Evolutionary conservation across 345 rosid species (phyloP), one percentile per base, ranked within the genome.

Genomic region (Salix dunnii): DNA sequence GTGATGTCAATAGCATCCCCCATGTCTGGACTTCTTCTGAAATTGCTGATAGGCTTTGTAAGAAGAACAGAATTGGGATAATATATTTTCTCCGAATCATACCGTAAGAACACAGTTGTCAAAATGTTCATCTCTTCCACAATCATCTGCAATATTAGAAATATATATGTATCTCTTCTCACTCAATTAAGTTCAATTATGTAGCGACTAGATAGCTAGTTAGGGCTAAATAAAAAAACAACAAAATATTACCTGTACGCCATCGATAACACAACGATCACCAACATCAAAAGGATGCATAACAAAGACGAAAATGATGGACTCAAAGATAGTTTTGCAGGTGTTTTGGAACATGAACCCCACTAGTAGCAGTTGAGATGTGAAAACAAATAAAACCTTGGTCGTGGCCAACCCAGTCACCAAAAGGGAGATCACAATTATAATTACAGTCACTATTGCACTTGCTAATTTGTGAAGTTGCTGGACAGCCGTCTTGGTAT

Each of bases 71-170:
- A 85, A 74, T 92, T 91, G 0, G 97, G 94, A 75, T 91, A 90
- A 46, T 89, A 90, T 25, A 93, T 82, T 83, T 93, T 93, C 90
- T 93, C 94, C 87, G 85, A 89, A 74, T 93, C 96, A 65, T 89
- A 91, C 27, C 93, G 79, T 69, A 93, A 68, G 68, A 93, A 93
- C 73, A 93, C 93, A 0, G 93, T 91, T 3, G 92, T 85, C 78
- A 93, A 77, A 23, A 93, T 93, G 86, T 93, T 93, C 96, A 93
- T 93, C 83, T 93, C 94, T 85, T 93, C 97, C 48, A 93, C 96
- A 40, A 90, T 81, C 96, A 93, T 81, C 96, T 91, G 87, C 4
- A 20, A n/a, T 43, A 17, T 28, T 0, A 53, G 13, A 17, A 27
- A 17, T 27, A 48, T 27, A 6, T 55, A 64, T 58, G 17, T 38